phyloP scores from a whole-genome alignment of 139 green algal species.

The Volvox reticuliferus region DNA sequence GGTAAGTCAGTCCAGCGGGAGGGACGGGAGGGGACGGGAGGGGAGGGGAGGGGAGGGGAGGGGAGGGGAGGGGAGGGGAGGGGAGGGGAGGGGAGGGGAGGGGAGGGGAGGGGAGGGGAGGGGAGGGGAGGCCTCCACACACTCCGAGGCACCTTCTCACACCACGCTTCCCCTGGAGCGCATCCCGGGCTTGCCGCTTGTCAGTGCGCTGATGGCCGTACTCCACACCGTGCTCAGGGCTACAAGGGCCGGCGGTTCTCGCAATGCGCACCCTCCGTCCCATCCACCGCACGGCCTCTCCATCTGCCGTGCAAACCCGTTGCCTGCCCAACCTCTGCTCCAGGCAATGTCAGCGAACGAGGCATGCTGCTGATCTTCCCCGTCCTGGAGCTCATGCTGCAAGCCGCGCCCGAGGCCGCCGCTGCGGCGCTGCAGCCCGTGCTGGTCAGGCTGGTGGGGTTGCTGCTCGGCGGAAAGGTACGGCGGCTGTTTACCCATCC shows the following conservation, averaged over 20 bases:
- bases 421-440: slow-evolving; percentile 53
- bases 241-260: too few relatives aligned
- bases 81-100: not conserved
- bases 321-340: too few relatives aligned
- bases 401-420: slow-evolving; percentile 37
- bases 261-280: too few relatives aligned
- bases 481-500: not conserved
- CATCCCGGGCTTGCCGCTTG: too few relatives aligned
- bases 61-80: not conserved
- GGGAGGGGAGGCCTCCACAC: too few relatives aligned
- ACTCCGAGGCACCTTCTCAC: too few relatives aligned
- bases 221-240: too few relatives aligned
- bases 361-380: slow-evolving; percentile 77
- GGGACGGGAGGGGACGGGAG: not conserved
- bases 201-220: too few relatives aligned
- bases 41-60: not conserved
- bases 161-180: too few relatives aligned
- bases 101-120: not conserved
- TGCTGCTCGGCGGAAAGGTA: slow-evolving; percentile 61
- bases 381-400: slow-evolving; percentile 67
- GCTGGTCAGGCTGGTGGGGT: slow-evolving; percentile 69
- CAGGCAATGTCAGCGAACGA: slow-evolving; percentile 71
- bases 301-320: too few relatives aligned
- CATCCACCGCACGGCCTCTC: too few relatives aligned
- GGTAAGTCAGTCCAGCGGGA: not conserved